phyloP scores from a whole-genome alignment of 805 yeast species.

The Hanseniaspora nectarophila region DNA sequence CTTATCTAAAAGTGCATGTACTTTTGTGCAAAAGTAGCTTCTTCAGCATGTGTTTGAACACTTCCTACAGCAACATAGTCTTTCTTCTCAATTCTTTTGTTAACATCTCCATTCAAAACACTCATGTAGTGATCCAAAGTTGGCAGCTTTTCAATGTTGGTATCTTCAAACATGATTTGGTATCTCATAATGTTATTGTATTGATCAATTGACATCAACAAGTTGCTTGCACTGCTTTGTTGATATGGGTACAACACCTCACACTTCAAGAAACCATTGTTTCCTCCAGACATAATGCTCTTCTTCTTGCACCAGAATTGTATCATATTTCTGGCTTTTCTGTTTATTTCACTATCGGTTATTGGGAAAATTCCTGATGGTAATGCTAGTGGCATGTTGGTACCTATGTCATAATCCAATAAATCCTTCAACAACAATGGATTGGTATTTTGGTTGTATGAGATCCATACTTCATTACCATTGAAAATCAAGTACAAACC shows the following conservation, averaged over 20 bases:
- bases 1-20: slow-evolving; percentile 26
- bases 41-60: slow-evolving; percentile 18
- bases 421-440: slow-evolving; percentile 59
- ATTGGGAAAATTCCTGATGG: slow-evolving; percentile 48
- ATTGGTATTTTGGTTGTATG: slow-evolving; percentile 60
- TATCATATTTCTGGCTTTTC: slow-evolving; percentile 54
- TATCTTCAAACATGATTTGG: slow-evolving; percentile 64
- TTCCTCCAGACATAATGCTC: slow-evolving; percentile 19
- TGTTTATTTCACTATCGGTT: slow-evolving; percentile 55
- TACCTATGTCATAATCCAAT: slow-evolving; percentile 45
- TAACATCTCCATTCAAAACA: slow-evolving; percentile 53
- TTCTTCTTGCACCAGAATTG: slow-evolving; percentile 31
- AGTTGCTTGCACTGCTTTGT: slow-evolving; percentile 22
- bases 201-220: slow-evolving; percentile 15
- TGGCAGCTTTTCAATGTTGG: slow-evolving; percentile 39
- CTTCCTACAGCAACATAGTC: slow-evolving; percentile 23
- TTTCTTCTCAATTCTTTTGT: slow-evolving; percentile 40
- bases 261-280: slow-evolving; percentile 22
- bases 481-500: slow-evolving; percentile 72
- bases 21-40: slow-evolving; percentile 27
- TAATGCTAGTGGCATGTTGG: slow-evolving; percentile 1
- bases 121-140: slow-evolving; percentile 58
- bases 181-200: slow-evolving; percentile 36
- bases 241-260: slow-evolving; percentile 26
- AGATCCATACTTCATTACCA: slow-evolving; percentile 47